These are phyloP conservation scores for Olyra latifolia DNA, from an alignment of 176 grass and related monocot genomes.

Conservation along the genomic window DNA sequence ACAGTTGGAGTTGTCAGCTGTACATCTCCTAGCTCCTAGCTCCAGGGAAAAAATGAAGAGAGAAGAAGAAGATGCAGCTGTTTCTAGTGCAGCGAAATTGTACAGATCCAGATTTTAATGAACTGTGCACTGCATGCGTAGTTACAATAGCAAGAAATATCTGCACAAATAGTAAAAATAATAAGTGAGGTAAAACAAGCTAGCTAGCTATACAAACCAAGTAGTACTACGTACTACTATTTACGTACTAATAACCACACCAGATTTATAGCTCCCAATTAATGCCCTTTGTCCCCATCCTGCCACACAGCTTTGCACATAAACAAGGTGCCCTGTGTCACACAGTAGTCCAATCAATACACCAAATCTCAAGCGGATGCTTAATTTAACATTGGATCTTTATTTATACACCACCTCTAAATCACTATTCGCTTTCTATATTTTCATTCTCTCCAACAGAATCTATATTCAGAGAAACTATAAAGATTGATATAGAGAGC, in stretches of 20 bases:
- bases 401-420: too few species aligned
- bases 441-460: too few species aligned
- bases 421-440: too few species aligned
- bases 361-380: too few species aligned
- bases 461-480: too few species aligned
- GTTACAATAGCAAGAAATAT: not conserved
- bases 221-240: not conserved
- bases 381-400: too few species aligned
- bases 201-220: too few species aligned
- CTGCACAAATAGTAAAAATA: not conserved
- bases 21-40: too few species aligned
- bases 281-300: not conserved
- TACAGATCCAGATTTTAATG: not conserved
- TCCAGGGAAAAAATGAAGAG: too few species aligned
- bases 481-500: too few species aligned
- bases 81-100: not conserved
- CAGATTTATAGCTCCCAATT: not conserved
- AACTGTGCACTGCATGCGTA: not conserved
- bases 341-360: not conserved
- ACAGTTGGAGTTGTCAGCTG: not conserved
- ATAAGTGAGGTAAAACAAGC: not conserved
- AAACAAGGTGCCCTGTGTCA: not conserved
- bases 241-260: not conserved
- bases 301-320: not conserved
- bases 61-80: not conserved